A percentile compares a stretch with the other conserved stretches of the same genome.
Conservation (phyloP, 345 rosid genomes). For the Euphorbia peplus region DNA sequence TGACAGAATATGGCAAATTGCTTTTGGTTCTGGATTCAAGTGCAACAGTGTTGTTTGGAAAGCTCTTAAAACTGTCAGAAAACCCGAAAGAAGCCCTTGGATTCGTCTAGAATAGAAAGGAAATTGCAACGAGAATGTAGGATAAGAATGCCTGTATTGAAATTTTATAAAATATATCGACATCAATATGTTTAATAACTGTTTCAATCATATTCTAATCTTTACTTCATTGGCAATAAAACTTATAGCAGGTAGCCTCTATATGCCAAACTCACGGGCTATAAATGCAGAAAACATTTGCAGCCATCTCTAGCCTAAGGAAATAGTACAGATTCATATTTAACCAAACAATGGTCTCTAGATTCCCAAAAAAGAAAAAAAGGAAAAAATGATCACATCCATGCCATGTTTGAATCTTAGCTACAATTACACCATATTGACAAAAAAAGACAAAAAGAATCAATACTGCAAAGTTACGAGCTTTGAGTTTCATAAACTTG, state of each 20-base stretch:
- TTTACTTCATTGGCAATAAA: neutral
- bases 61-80: conserved; percentile 36
- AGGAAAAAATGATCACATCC: neutral
- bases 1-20: conserved; percentile 57
- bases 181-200: neutral
- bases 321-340: neutral
- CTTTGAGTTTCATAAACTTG: conserved; percentile 25
- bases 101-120: conserved; percentile 6
- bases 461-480: conserved; percentile 15
- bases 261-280: neutral
- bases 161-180: neutral
- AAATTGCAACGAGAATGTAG: neutral
- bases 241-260: neutral
- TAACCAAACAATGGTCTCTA: neutral
- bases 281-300: neutral
- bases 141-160: neutral
- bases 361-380: conserved; percentile 7
- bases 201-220: neutral
- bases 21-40: conserved; percentile 67
- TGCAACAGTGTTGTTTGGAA: conserved; percentile 74
- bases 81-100: conserved; percentile 53
- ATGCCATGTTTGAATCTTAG: neutral
- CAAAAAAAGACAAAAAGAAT: conserved; percentile 15
- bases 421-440: conserved; percentile 8
- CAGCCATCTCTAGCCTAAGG: neutral